Evolutionary conservation across 306 rosid species (phyloP), one percentile per base, ranked within the genome.

Genomic region (Senna tora): DNA sequence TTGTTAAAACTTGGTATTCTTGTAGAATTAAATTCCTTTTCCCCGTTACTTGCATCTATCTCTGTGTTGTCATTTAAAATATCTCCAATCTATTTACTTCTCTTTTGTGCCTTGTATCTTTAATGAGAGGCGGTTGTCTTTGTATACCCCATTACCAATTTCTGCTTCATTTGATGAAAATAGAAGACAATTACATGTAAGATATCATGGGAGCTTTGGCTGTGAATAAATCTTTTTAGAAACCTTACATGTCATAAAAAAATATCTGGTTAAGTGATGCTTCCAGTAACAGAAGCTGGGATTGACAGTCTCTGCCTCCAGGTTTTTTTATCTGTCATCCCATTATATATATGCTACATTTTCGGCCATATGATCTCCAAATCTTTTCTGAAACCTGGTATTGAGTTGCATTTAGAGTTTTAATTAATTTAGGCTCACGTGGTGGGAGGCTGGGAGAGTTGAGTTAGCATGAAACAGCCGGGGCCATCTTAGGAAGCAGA

Each of bases 151-250:
- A 51, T 15, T 12, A 52, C n/a, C 6, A 8, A 7, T 8, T 0
- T 55, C 57, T 34, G 32, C 19, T 66, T 75, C 60, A 33, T 54
- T 33, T 55, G 39, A 50, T 58, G 71, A 69, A 68, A 60, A 25
- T 76, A 59, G 12, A 36, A 38, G 45, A 45, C n/a, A 38, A 16
- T 3, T 41, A 43, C 7, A 4, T 51, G 56, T 47, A 47, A 47
- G 7, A 47, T 47, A 20, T 7, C 42, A 34, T 39, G 59, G 51
- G 20, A 46, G 16, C 39, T 43, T 58, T 47, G 39, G 36, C 55
- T 71, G 46, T 71, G n/a, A n/a, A n/a, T n/a, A n/a, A n/a, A n/a
- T n/a, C n/a, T n/a, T n/a, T n/a, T n/a, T n/a, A n/a, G n/a, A n/a
- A n/a, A n/a, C n/a, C n/a, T n/a, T n/a, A n/a, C n/a, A n/a, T n/a